Conservation (phyloP, 177 flowering plant genomes). For the Vitis hybrid region DNA sequence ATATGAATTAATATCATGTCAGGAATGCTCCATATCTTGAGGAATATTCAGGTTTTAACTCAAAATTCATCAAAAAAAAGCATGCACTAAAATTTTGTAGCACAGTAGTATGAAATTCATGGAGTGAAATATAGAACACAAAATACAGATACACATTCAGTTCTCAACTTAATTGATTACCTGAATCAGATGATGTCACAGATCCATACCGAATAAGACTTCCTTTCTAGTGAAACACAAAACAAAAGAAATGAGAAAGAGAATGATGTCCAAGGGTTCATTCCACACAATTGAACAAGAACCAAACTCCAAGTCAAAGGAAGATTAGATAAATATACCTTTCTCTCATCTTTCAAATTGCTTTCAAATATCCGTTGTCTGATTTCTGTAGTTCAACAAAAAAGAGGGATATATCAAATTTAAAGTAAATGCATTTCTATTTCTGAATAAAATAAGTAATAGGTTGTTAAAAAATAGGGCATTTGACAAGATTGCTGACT, state of each 20-base stretch:
- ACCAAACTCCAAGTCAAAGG: no score
- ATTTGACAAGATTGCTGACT: not conserved
- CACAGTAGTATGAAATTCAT: no score
- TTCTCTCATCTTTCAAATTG: constrained; percentile 46
- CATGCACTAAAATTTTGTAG: no score
- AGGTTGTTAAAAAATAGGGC: not conserved
- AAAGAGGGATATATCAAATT: not conserved
- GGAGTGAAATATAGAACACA: not conserved
- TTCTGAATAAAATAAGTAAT: not conserved
- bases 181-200: constrained; percentile 59
- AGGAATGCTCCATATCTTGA: no score
- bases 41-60: no score
- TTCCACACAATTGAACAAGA: no score
- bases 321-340: constrained; percentile 34
- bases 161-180: constrained; percentile 24
- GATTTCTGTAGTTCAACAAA: constrained; percentile 38
- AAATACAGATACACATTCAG: not conserved
- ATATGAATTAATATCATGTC: no score
- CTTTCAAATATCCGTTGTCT: constrained; percentile 52
- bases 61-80: no score
- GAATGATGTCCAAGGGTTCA: not conserved
- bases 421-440: not conserved
- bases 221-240: constrained; percentile 43
- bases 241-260: not conserved
- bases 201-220: constrained; percentile 66